phyloP scores from a whole-genome alignment of 192 early-diverging fungal species.

The Backusella macrospora region DNA sequence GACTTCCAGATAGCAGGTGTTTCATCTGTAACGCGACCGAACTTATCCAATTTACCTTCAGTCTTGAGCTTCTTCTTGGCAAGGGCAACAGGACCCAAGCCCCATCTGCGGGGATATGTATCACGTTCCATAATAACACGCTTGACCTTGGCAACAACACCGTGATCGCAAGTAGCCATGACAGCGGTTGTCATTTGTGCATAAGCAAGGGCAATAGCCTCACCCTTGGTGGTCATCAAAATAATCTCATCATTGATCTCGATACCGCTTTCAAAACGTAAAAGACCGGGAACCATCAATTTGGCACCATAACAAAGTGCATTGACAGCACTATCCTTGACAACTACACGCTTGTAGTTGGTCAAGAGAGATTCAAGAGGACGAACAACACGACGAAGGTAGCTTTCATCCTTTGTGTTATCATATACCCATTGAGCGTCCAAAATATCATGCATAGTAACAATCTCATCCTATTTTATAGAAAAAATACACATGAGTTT shows the following conservation, averaged over 20 bases:
- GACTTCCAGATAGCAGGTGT: slow-evolving; percentile 88
- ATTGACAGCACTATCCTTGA: slow-evolving; percentile 98
- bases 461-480: slow-evolving; percentile 77
- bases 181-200: slow-evolving; percentile 98
- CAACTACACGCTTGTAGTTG: slow-evolving; percentile 95
- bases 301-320: slow-evolving; percentile 99
- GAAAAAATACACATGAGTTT: background rate
- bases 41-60: slow-evolving; percentile 98
- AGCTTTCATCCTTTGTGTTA: slow-evolving; percentile 97
- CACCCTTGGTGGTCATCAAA: slow-evolving; percentile 99
- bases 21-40: slow-evolving; percentile 83
- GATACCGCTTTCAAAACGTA: slow-evolving; percentile 94
- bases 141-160: slow-evolving; percentile 98
- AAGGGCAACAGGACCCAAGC: slow-evolving; percentile 91
- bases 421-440: slow-evolving; percentile 99
- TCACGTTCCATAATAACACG: slow-evolving; percentile 99
- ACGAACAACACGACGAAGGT: slow-evolving; percentile 90
- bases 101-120: slow-evolving; percentile 98
- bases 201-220: slow-evolving; percentile 97
- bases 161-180: slow-evolving; percentile 69
- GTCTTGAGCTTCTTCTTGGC: slow-evolving; percentile 99
- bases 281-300: slow-evolving; percentile 96
- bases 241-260: slow-evolving; percentile 98
- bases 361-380: slow-evolving; percentile 94
- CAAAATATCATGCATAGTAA: slow-evolving; percentile 98